Evolutionary conservation across 2,329 filamentous ascomycete species (phyloP).

Genomic region (Alternaria postmessia): DNA sequence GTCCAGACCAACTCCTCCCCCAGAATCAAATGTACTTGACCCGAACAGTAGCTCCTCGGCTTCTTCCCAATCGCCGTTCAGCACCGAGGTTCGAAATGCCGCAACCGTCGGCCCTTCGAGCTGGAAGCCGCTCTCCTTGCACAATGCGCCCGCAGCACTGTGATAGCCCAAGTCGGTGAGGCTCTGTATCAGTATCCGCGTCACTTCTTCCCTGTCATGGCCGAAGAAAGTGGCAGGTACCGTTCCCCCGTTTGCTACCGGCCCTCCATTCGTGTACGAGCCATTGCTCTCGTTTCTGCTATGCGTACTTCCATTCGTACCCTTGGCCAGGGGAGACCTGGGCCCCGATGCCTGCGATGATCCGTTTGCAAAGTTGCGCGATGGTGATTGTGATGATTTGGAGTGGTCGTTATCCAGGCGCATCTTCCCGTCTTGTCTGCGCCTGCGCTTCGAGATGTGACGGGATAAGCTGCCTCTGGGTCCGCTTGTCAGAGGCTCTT

Average conservation of each 20-base stretch:
- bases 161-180: conserved; percentile 88
- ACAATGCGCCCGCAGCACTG: conserved; percentile 76
- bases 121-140: conserved; percentile 83
- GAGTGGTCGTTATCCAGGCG: conserved; percentile 55
- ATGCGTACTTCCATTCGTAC: conserved; percentile 53
- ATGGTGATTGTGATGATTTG: conserved; percentile 48
- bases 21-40: conserved; percentile 54
- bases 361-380: conserved; percentile 50
- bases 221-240: conserved; percentile 71
- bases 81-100: conserved; percentile 81
- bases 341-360: conserved; percentile 48
- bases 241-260: conserved; percentile 42
- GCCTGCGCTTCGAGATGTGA: conserved; percentile 54
- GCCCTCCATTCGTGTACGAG: conserved; percentile 53
- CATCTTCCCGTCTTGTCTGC: conserved; percentile 53
- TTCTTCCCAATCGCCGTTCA: conserved; percentile 81
- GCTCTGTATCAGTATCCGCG: conserved; percentile 89
- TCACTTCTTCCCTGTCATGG: conserved; percentile 91
- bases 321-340: conserved; percentile 45
- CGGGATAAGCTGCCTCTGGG: conserved; percentile 44
- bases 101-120: conserved; percentile 86
- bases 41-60: conserved; percentile 84
- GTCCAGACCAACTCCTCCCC: conserved; percentile 52
- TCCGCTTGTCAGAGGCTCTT: conserved; percentile 21
- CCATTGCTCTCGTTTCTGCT: conserved; percentile 54